Base-by-base conservation (phyloP, 2,329 filamentous ascomycete genomes). In the Fusarium phyllophilum region DNA sequence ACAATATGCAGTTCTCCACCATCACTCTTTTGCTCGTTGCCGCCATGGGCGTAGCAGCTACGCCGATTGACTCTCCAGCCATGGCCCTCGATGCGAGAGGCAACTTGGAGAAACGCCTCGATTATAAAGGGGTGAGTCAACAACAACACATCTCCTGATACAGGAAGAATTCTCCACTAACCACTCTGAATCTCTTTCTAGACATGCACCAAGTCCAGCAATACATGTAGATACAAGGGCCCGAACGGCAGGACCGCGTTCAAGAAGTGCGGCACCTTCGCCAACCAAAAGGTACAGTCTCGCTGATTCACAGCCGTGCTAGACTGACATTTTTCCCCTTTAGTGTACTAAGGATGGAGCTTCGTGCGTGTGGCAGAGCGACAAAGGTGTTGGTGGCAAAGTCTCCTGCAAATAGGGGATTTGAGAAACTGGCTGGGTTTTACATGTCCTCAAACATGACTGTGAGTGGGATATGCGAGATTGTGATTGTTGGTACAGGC, bases 151-250 rank as follows among this genome's bases (percentile, higher is more conserved):
- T 11, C 18, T 11, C 7, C 11, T 24, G 7, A 12, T 18, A 13
- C 11, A 5, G 5, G 13, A 20, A 20, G 8, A 10, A 14, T 1
- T 5, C 0, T 5, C 8, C 6, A 22, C 18, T 46, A 15, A 46
- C 4, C 8, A 29, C 18, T 11, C 24, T 15, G 18, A 15, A 22
- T 29, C 13, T 3, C 0, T 14, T 29, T 29, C 12, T 46, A 29
- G 24, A 46, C 24, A 46, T 46, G 44, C 4, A 29, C 8, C 24
- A 46, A 3, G 4, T 46, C 44, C 4, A 46, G 24, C 18, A 46
- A 46, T 8, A 46, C 44, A 14, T 46, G 24, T 0, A 46, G 44
- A 46, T 46, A 46, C 6, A 20, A 46, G 18, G 18, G 44, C 2
- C 24, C 24, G 12, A 46, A 46, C 6, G 44, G 24, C 12, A 46